Percentiles rank a stretch among this genome's conserved stretches.
These are phyloP conservation scores for Elymus sibiricus DNA, from an alignment of 176 grass and related monocot genomes.

Conservation along the genomic window DNA sequence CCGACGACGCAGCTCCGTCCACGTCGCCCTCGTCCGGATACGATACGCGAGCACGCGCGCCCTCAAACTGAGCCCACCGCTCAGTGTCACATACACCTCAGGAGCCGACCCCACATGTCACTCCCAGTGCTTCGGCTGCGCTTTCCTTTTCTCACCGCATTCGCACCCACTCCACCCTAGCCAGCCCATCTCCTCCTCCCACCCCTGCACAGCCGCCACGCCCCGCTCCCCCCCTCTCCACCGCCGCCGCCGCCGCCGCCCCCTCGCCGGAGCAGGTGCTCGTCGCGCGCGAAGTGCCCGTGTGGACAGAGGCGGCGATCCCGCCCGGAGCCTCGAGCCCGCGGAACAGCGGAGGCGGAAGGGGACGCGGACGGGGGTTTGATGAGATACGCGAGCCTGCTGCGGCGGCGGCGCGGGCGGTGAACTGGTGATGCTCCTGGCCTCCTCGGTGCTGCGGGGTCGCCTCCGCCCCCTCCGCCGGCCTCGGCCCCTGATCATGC, in stretches of 20 bases:
- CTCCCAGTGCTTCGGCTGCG: background rate
- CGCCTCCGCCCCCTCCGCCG: conserved; percentile 38
- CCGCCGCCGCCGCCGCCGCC: background rate
- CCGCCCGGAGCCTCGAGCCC: background rate
- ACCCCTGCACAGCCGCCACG: conserved; percentile 29
- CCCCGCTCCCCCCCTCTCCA: background rate
- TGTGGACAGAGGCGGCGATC: background rate
- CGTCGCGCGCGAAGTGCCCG: background rate
- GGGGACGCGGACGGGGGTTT: conserved; percentile 1
- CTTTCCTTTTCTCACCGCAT: conserved; percentile 30
- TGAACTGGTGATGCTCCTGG: conserved; percentile 52
- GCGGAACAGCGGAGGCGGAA: background rate
- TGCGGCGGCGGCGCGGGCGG: conserved; percentile 17
- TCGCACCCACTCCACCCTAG: background rate
- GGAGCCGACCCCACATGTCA: conserved; percentile 4
- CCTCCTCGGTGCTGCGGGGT: conserved; percentile 53
- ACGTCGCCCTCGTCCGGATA: conserved; percentile 10
- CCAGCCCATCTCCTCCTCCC: background rate
- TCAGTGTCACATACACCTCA: background rate
- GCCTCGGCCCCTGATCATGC: conserved; percentile 49
- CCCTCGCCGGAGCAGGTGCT: background rate
- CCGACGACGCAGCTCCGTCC: background rate
- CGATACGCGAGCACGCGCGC: background rate
- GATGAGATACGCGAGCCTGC: conserved; percentile 39
- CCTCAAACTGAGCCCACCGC: background rate